Evolutionary conservation across 139 green algal genomes (phyloP).

Genomic region (Asterochloris erici): DNA sequence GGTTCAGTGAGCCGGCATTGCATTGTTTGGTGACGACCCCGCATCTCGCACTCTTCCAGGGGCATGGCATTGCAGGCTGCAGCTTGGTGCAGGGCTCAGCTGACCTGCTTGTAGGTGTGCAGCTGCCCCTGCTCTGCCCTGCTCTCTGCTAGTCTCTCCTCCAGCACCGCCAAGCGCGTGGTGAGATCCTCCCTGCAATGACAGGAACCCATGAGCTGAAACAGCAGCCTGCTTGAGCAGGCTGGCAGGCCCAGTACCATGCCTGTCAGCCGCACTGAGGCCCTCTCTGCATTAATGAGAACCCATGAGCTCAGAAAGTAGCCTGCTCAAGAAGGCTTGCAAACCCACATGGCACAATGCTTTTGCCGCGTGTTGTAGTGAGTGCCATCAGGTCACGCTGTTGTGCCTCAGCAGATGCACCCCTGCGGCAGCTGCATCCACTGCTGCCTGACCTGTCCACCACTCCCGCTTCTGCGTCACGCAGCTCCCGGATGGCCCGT

Average conservation of each 20-base stretch:
- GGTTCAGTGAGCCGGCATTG: too few relatives aligned
- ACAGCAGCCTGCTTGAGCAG: too few relatives aligned
- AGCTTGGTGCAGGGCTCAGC: neutral
- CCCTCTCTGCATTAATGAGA: too few relatives aligned
- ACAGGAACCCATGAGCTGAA: too few relatives aligned
- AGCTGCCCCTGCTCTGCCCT: slow-evolving; percentile 36
- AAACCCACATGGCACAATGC: too few relatives aligned
- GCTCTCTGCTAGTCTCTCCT: slow-evolving; percentile 42
- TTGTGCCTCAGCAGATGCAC: neutral
- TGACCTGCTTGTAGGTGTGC: slow-evolving; percentile 52
- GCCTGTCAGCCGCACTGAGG: too few relatives aligned
- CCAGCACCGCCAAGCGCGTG: slow-evolving; percentile 27
- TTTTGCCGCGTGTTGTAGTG: too few relatives aligned
- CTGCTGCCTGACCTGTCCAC: slow-evolving; percentile 18
- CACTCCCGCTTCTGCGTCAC: slow-evolving; percentile 29
- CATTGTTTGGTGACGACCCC: too few relatives aligned
- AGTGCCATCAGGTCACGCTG: neutral
- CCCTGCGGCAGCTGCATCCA: neutral
- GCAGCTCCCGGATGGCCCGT: slow-evolving; percentile 24
- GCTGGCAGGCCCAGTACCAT: too few relatives aligned
- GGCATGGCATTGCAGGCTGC: neutral
- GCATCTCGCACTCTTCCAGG: neutral
- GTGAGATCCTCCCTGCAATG: slow-evolving; percentile 13
- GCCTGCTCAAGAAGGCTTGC: too few relatives aligned
- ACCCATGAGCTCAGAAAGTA: too few relatives aligned